phyloP scores from a whole-genome alignment of 306 rosid genomes.

The Cucurbita ficifolia region DNA sequence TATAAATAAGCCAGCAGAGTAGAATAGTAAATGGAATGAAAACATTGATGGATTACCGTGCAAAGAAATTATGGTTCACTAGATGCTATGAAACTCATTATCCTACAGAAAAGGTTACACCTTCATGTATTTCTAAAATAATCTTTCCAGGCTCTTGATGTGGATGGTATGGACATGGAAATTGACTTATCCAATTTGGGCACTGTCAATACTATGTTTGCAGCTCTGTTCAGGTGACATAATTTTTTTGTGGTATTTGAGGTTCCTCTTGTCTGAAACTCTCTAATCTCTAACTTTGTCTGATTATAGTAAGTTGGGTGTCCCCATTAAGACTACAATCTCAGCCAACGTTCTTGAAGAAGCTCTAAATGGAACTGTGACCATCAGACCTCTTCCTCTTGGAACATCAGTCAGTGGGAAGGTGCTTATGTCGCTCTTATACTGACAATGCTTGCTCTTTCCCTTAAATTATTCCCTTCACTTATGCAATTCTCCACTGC shows the following conservation, averaged over 20 bases:
- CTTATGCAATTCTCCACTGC: constrained; percentile 24
- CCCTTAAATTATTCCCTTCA: neutral
- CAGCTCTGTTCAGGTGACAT: constrained; percentile 89
- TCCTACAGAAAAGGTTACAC: neutral
- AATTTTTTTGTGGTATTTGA: neutral
- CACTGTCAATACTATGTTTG: constrained; percentile 97
- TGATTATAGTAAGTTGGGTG: constrained; percentile 84
- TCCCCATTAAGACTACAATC: constrained; percentile 93
- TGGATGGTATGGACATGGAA: constrained; percentile 94
- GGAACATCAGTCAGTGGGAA: constrained; percentile 96
- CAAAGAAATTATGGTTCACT: neutral
- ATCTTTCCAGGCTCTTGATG: constrained; percentile 61
- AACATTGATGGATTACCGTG: neutral
- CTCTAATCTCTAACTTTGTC: constrained; percentile 20
- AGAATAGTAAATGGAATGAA: neutral
- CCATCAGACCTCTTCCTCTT: constrained; percentile 90
- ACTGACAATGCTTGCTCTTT: constrained; percentile 10
- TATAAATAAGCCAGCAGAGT: neutral
- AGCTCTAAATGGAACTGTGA: constrained; percentile 86
- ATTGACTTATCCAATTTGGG: constrained; percentile 97
- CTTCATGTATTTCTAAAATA: constrained; percentile 7
- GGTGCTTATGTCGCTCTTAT: constrained; percentile 35
- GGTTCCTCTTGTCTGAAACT: neutral
- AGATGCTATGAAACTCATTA: neutral
- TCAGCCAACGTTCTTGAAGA: constrained; percentile 97